Conservation (phyloP, 495 filamentous ascomycete genomes). For the Glonium stellatum region DNA sequence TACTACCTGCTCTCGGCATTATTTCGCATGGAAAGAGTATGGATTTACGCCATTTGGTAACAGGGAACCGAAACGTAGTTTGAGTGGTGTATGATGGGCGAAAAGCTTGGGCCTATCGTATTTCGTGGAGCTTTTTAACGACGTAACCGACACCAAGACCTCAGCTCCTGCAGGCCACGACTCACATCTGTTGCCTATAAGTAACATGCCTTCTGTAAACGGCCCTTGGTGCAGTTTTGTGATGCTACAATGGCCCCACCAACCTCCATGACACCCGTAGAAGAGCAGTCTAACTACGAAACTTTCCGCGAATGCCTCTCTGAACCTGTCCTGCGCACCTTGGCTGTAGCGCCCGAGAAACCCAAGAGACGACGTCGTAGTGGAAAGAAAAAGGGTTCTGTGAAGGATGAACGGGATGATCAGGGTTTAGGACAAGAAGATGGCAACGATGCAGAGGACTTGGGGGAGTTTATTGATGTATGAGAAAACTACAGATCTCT, state of each 20-base stretch:
- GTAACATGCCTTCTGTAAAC: not conserved
- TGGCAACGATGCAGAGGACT: constrained; percentile 52
- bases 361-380: constrained; percentile 40
- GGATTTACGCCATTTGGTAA: no score
- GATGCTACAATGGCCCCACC: constrained; percentile 8
- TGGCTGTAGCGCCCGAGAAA: constrained; percentile 36
- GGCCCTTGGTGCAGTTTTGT: not conserved
- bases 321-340: constrained; percentile 51
- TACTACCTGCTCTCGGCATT: no score
- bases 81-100: no score
- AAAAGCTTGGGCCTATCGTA: no score
- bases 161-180: not conserved
- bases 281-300: constrained; percentile 52
- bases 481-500: constrained; percentile 3
- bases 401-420: not conserved
- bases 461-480: constrained; percentile 66
- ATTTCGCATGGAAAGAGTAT: no score
- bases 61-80: no score
- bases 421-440: constrained; percentile 26
- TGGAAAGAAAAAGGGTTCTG: constrained; percentile 21
- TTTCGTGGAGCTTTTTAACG: no score
- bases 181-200: not conserved
- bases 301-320: constrained; percentile 64
- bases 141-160: not conserved
- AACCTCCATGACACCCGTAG: constrained; percentile 16